A percentile compares a stretch with the other conserved stretches of the same genome.
These are phyloP conservation scores for Tricholoma furcatifolium DNA, from an alignment of 768 basidiomycete genomes.

Conservation along the genomic window DNA sequence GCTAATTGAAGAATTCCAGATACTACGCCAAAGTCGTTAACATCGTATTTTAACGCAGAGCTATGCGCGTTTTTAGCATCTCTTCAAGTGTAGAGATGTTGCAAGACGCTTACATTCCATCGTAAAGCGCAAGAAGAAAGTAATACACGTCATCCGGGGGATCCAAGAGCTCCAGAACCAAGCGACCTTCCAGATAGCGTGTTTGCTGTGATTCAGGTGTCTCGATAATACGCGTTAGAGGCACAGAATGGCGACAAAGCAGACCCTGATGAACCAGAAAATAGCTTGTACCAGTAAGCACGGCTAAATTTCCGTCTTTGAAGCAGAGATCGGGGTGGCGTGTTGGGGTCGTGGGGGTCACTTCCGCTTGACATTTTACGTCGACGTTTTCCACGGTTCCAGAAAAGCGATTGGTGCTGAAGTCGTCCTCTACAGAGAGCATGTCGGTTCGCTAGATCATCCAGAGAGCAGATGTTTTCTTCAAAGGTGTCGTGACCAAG, in stretches of 20 bases:
- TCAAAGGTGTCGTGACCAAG: not conserved
- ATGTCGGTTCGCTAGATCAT: conserved; percentile 1
- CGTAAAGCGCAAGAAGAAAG: conserved; percentile 67
- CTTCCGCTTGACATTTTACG: conserved; percentile 11
- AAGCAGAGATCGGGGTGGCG: conserved; percentile 60
- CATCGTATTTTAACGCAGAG: conserved; percentile 45
- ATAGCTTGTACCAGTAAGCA: conserved; percentile 55
- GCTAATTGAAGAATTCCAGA: conserved; percentile 60
- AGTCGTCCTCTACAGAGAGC: conserved; percentile 30
- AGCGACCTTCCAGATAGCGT: conserved; percentile 52
- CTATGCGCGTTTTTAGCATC: conserved; percentile 28
- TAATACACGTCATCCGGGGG: conserved; percentile 52
- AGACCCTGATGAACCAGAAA: conserved; percentile 72
- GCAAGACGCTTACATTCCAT: conserved; percentile 57
- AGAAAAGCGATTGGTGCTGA: conserved; percentile 47
- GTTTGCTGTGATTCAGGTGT: conserved; percentile 24
- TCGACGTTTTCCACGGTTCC: conserved; percentile 8
- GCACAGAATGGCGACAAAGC: conserved; percentile 59
- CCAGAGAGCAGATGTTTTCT: not conserved
- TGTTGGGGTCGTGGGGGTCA: conserved; percentile 22
- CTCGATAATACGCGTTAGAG: conserved; percentile 42
- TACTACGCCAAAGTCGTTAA: conserved; percentile 48
- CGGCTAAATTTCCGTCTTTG: conserved; percentile 65
- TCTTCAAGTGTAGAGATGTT: conserved; percentile 1
- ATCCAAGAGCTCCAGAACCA: conserved; percentile 56